phyloP scores from a whole-genome alignment of 2,329 filamentous ascomycete species.

The Tolypocladium sp. region DNA sequence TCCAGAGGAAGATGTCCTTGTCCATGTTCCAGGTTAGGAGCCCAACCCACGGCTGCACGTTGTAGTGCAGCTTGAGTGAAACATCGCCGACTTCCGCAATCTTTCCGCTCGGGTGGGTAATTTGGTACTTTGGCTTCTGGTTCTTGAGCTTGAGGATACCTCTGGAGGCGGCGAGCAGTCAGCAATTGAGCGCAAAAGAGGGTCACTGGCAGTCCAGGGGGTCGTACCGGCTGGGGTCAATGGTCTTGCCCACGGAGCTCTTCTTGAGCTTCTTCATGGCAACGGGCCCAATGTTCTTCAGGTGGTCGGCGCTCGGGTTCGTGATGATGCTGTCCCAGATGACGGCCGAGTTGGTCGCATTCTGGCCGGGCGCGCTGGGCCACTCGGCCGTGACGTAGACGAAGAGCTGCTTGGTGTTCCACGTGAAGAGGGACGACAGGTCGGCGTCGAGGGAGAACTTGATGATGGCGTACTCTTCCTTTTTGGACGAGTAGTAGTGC shows the following conservation, averaged over 20 bases:
- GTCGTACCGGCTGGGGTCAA: constrained; percentile 47
- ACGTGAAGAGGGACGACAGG: constrained; percentile 86
- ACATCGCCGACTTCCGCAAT: constrained; percentile 68
- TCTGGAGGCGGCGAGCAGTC: constrained; percentile 23
- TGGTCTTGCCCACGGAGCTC: constrained; percentile 49
- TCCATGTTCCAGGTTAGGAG: constrained; percentile 70
- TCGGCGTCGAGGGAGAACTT: constrained; percentile 90
- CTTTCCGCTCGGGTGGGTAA: constrained; percentile 78
- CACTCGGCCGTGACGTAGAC: constrained; percentile 85
- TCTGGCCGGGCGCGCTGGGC: constrained; percentile 29
- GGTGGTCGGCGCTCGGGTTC: constrained; percentile 54
- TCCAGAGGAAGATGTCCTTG: constrained; percentile 51
- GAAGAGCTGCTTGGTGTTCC: constrained; percentile 99
- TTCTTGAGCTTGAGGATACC: constrained; percentile 72
- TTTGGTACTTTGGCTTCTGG: constrained; percentile 92
- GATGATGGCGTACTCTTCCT: constrained; percentile 92
- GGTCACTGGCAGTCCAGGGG: not conserved
- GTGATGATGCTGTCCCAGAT: constrained; percentile 97
- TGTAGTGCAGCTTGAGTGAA: constrained; percentile 78
- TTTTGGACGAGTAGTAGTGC: constrained; percentile 90
- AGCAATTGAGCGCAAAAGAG: not conserved
- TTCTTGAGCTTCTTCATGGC: constrained; percentile 53
- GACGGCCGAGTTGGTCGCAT: constrained; percentile 60
- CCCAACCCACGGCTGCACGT: constrained; percentile 96
- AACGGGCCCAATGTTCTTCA: constrained; percentile 50